Percentiles rank a stretch among this genome's conserved stretches.
Evolutionary conservation across 768 basidiomycete genomes (phyloP).

Genomic region (Psilocybe azurescens): DNA sequence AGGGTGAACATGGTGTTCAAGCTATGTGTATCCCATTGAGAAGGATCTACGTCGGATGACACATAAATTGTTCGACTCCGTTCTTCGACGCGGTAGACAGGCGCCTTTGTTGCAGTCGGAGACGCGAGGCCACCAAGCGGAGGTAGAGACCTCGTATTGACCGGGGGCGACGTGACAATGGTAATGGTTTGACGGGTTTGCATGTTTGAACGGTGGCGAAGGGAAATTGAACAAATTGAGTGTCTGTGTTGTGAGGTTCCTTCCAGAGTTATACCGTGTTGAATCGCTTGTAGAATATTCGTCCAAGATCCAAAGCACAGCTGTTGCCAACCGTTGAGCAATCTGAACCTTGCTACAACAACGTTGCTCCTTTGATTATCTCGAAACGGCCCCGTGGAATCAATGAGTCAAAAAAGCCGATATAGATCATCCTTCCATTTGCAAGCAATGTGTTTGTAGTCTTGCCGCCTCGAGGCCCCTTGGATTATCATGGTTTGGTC

Average conservation of each 20-base stretch:
- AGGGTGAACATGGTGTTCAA: slow-evolving; percentile 45
- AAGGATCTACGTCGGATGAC: slow-evolving; percentile 46
- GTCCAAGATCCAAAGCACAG: neutral
- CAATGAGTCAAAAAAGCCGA: neutral
- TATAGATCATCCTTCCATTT: neutral
- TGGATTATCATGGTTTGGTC: slow-evolving; percentile 9
- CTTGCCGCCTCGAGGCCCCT: slow-evolving; percentile 12
- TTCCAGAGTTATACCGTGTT: neutral
- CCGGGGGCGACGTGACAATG: slow-evolving; percentile 40
- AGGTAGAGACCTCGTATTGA: slow-evolving; percentile 29
- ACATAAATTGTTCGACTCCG: slow-evolving; percentile 52
- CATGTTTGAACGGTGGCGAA: slow-evolving; percentile 22
- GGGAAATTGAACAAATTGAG: slow-evolving; percentile 2
- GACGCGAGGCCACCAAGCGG: slow-evolving; percentile 26
- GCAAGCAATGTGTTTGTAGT: slow-evolving; percentile 6
- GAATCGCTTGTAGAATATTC: neutral
- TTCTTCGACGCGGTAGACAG: slow-evolving; percentile 53
- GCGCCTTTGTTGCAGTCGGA: slow-evolving; percentile 35
- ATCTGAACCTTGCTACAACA: slow-evolving; percentile 14
- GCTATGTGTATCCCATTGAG: slow-evolving; percentile 46
- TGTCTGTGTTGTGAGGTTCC: neutral
- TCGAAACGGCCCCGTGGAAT: slow-evolving; percentile 12
- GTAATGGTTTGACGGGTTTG: slow-evolving; percentile 42
- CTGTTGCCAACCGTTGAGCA: neutral
- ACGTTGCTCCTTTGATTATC: slow-evolving; percentile 18